A percentile compares a stretch with the other conserved stretches of the same genome.
phyloP scores from a whole-genome alignment of 73 alveolate species.

The Symbiodinium natans region DNA sequence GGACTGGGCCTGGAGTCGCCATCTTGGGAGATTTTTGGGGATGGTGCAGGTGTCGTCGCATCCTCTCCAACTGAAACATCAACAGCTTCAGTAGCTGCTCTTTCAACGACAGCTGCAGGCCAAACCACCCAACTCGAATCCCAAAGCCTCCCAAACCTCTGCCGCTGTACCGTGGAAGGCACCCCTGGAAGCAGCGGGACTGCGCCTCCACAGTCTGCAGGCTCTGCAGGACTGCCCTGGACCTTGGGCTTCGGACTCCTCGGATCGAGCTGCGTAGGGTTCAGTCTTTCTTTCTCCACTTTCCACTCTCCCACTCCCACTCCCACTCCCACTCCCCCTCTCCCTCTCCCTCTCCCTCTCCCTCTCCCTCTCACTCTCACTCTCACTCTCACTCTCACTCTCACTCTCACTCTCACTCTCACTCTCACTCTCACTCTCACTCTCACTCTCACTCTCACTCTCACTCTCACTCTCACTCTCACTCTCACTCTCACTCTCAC shows the following conservation, averaged over 20 bases:
- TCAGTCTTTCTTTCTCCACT: neutral
- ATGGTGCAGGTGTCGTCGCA: neutral
- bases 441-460: neutral
- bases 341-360: neutral
- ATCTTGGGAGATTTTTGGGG: neutral
- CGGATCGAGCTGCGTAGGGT: neutral
- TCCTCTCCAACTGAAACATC: neutral
- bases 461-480: neutral
- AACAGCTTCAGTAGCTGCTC: neutral
- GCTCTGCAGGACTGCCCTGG: neutral
- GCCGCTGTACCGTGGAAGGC: no score
- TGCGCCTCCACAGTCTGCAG: neutral
- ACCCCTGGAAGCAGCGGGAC: neutral
- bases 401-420: neutral
- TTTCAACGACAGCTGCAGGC: neutral
- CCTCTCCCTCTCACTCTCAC: neutral
- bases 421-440: neutral
- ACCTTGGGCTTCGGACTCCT: no score
- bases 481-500: neutral
- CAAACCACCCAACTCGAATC: neutral
- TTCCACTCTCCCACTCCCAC: neutral
- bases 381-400: neutral
- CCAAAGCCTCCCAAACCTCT: no score
- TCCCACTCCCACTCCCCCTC: neutral
- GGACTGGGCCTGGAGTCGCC: no score